Evolutionary conservation across 2,329 filamentous ascomycete species (phyloP).

Genomic region (Trichophyton verrucosum): DNA sequence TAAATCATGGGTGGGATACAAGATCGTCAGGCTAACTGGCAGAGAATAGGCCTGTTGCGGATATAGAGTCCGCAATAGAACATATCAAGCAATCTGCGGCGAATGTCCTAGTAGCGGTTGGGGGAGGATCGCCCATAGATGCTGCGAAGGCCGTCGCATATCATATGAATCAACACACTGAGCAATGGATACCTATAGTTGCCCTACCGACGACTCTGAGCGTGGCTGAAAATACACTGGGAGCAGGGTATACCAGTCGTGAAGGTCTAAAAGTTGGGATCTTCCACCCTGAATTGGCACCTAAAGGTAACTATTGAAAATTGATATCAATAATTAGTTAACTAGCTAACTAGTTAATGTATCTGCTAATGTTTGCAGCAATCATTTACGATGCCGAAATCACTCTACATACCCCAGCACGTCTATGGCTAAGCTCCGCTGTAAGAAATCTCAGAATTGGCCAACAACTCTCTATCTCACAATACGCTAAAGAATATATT

Average conservation of each 20-base stretch:
- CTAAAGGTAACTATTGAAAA: slow-evolving; percentile 12
- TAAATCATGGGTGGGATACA: no score
- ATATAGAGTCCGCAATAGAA: slow-evolving; percentile 8
- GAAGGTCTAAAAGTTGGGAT: slow-evolving; percentile 12
- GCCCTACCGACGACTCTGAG: slow-evolving; percentile 13
- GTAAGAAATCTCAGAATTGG: background rate
- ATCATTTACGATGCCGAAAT: slow-evolving; percentile 10
- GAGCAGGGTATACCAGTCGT: slow-evolving; percentile 10
- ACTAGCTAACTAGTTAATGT: background rate
- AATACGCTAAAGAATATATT: background rate
- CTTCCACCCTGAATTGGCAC: slow-evolving; percentile 15
- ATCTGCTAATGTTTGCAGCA: background rate
- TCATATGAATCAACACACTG: slow-evolving; percentile 9
- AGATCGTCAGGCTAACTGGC: background rate
- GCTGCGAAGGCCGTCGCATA: slow-evolving; percentile 11
- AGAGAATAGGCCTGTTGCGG: slow-evolving; percentile 9
- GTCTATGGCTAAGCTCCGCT: slow-evolving; percentile 12
- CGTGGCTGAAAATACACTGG: slow-evolving; percentile 12
- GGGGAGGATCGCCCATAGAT: slow-evolving; percentile 12
- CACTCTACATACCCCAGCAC: slow-evolving; percentile 7
- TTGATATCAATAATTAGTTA: no score
- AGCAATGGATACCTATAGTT: slow-evolving; percentile 9
- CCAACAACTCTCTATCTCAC: background rate
- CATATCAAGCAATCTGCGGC: slow-evolving; percentile 7
- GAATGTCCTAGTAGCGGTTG: slow-evolving; percentile 11